Conservation (phyloP, 1,139 yeast species). For the Blastobotrys capitulatus region DNA sequence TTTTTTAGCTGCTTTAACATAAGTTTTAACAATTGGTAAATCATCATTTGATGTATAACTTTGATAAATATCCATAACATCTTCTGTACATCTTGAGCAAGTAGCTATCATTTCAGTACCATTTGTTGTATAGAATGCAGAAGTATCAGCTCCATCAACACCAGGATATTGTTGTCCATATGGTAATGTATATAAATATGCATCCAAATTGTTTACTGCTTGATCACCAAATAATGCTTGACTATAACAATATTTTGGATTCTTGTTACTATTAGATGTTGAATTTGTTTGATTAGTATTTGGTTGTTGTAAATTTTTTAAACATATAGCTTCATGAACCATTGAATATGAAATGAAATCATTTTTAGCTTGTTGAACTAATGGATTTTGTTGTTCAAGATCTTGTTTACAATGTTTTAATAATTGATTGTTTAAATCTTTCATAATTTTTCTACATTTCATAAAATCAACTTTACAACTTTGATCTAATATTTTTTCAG, state of each 20-base stretch:
- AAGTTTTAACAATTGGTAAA: slow-evolving; percentile 26
- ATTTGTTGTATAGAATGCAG: neutral
- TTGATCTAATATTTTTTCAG: slow-evolving; percentile 26
- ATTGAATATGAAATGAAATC: slow-evolving; percentile 27
- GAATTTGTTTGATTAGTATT: neutral
- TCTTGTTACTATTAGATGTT: slow-evolving; percentile 6
- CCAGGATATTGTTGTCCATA: slow-evolving; percentile 27
- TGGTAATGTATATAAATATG: slow-evolving; percentile 31
- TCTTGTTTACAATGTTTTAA: slow-evolving; percentile 18
- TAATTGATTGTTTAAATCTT: slow-evolving; percentile 19
- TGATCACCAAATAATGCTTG: slow-evolving; percentile 25
- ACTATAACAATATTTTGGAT: slow-evolving; percentile 28
- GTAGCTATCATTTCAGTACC: slow-evolving; percentile 17
- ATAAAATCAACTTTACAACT: slow-evolving; percentile 26
- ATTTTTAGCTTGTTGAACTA: slow-evolving; percentile 30
- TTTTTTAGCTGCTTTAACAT: slow-evolving; percentile 26
- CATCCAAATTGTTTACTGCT: slow-evolving; percentile 21
- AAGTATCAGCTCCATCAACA: slow-evolving; percentile 2
- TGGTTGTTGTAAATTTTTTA: slow-evolving; percentile 11
- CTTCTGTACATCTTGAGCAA: slow-evolving; percentile 27
- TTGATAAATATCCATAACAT: slow-evolving; percentile 26
- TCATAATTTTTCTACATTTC: slow-evolving; percentile 26
- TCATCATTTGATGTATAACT: slow-evolving; percentile 22
- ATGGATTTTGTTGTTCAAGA: slow-evolving; percentile 25
- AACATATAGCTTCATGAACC: slow-evolving; percentile 29